Conservation (phyloP, 164 flowering plant species). For the Buxus sempervirens region DNA sequence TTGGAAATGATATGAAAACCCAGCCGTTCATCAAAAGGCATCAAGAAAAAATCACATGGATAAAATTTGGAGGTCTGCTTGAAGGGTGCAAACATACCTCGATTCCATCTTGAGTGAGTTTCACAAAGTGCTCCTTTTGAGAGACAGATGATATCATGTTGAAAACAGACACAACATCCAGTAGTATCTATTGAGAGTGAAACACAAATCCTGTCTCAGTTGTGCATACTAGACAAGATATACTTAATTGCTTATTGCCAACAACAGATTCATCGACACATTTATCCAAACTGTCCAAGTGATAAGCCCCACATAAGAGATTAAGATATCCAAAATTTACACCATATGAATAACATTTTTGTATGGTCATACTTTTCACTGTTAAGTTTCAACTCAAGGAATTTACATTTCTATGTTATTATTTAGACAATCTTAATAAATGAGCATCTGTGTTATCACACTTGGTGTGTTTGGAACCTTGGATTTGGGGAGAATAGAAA, state of each 20-base stretch:
- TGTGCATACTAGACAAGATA: neutral
- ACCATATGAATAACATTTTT: neutral
- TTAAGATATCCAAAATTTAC: neutral
- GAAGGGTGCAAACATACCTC: slow-evolving; percentile 41
- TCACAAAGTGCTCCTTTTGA: slow-evolving; percentile 54
- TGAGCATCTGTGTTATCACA: neutral
- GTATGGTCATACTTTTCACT: no score
- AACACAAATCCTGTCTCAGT: neutral
- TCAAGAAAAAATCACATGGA: neutral
- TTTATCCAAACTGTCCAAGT: neutral
- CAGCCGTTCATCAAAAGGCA: neutral
- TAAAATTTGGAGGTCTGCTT: neutral
- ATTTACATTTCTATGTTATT: neutral
- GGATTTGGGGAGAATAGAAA: no score
- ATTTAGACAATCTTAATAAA: neutral
- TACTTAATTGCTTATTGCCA: neutral
- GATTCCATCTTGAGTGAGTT: slow-evolving; percentile 52
- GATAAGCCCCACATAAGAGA: neutral
- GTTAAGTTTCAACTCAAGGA: no score
- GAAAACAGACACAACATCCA: slow-evolving; percentile 63
- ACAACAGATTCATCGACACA: neutral
- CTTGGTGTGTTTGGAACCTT: no score
- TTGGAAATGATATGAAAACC: neutral
- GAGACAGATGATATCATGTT: slow-evolving; percentile 62
- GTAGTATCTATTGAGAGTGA: slow-evolving; percentile 51